These are phyloP conservation scores for Scorias spongiosa DNA, from an alignment of 2,329 filamentous ascomycete genomes.

Conservation along the genomic window DNA sequence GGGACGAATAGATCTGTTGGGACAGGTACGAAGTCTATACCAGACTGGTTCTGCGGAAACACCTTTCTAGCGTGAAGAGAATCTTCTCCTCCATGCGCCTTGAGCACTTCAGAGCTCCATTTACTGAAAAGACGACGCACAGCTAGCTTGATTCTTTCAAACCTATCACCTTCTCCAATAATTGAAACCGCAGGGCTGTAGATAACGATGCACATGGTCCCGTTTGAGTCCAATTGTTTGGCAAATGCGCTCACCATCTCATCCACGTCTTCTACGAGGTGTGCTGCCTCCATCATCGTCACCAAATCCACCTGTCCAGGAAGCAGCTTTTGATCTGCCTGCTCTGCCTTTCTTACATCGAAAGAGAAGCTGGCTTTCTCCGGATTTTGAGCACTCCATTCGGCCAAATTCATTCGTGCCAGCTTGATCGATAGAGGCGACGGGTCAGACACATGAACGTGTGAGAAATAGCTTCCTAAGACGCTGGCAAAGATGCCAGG, in stretches of 20 bases:
- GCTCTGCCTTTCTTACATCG: conserved; percentile 3
- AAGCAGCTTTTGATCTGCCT: conserved; percentile 1
- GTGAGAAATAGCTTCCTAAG: conserved; percentile 7
- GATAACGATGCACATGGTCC: conserved; percentile 7
- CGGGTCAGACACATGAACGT: conserved; percentile 8
- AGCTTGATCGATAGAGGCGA: conserved; percentile 1
- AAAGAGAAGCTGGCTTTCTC: conserved; percentile 9
- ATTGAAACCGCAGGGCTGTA: conserved; percentile 4
- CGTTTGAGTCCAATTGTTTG: conserved; percentile 1
- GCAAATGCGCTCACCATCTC: conserved; percentile 3
- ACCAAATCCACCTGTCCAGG: conserved; percentile 5
- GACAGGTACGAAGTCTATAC: conserved; percentile 8
- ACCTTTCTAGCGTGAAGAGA: neutral
- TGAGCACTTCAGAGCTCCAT: conserved; percentile 1
- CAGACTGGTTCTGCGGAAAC: conserved; percentile 4
- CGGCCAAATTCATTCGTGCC: conserved; percentile 2
- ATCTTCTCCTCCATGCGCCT: conserved; percentile 1
- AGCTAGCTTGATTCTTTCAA: conserved; percentile 1
- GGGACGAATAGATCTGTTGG: conserved; percentile 5
- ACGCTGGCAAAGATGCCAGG: conserved; percentile 5
- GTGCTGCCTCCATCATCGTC: conserved; percentile 4
- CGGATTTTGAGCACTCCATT: conserved; percentile 1
- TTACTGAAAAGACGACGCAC: conserved; percentile 3
- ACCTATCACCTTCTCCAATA: conserved; percentile 3
- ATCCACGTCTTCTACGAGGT: conserved; percentile 5